Conservation (phyloP, 2,329 filamentous ascomycete species). For the Plenodomus tracheiphilus region DNA sequence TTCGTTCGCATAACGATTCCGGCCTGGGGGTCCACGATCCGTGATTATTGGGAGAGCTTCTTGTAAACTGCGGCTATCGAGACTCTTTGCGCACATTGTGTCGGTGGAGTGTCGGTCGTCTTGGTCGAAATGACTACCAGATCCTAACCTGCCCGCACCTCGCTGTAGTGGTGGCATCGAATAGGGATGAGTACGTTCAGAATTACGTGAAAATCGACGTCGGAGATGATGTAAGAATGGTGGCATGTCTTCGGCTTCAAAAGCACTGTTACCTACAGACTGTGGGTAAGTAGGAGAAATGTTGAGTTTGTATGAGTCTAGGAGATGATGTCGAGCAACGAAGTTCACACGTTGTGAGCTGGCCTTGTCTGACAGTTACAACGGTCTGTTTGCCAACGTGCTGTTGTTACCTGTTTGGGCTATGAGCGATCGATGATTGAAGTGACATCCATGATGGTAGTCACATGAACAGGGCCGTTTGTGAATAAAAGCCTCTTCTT, state of each 20-base stretch:
- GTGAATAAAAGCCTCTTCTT: neutral
- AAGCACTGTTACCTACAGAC: neutral
- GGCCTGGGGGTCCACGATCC: slow-evolving; percentile 16
- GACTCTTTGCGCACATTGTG: neutral
- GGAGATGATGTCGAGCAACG: neutral
- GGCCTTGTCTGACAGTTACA: slow-evolving; percentile 6
- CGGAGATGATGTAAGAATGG: slow-evolving; percentile 13
- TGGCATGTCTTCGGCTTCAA: slow-evolving; percentile 9
- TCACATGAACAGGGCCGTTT: neutral
- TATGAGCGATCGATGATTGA: slow-evolving; percentile 1
- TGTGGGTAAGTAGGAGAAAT: neutral
- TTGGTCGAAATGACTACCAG: slow-evolving; percentile 4
- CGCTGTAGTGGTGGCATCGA: neutral
- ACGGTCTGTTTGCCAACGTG: slow-evolving; percentile 15
- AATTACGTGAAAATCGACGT: slow-evolving; percentile 11
- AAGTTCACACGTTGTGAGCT: slow-evolving; percentile 5
- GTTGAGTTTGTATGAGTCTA: neutral
- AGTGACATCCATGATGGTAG: neutral
- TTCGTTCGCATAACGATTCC: slow-evolving; percentile 12
- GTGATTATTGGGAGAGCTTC: slow-evolving; percentile 13
- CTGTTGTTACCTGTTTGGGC: slow-evolving; percentile 4
- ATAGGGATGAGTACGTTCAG: neutral
- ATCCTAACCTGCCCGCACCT: neutral
- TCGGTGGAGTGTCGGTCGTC: slow-evolving; percentile 3
- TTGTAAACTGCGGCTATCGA: neutral